Evolutionary conservation across 2,329 filamentous ascomycete species (phyloP).

Genomic region (Magnaporthales sp.): DNA sequence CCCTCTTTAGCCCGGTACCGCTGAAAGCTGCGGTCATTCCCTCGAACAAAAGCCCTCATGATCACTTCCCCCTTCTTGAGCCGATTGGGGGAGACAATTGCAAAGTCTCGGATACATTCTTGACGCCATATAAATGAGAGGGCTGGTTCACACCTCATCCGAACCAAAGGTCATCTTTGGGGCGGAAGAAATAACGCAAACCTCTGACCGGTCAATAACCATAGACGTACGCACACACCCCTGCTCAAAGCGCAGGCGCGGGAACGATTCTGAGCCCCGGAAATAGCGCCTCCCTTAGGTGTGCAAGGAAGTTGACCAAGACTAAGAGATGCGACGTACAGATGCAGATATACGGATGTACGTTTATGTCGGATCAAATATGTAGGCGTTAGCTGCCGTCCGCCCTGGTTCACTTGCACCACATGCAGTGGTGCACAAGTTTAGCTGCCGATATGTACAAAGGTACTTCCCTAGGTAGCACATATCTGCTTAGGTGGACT

Average conservation of each 20-base stretch:
- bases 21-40: neutral
- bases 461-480: neutral
- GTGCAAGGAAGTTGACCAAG: neutral
- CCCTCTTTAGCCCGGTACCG: neutral
- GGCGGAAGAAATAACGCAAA: neutral
- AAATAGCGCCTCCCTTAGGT: neutral
- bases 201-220: neutral
- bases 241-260: neutral
- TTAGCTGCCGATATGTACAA: neutral
- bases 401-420: neutral
- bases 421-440: neutral
- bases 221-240: neutral
- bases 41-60: neutral
- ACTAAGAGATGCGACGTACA: neutral
- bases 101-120: neutral
- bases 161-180: neutral
- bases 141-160: neutral
- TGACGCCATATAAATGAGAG: neutral
- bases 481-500: neutral
- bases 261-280: conserved; percentile 1
- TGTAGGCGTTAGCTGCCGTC: neutral
- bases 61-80: neutral
- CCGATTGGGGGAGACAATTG: neutral
- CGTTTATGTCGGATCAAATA: neutral
- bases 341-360: neutral